Evolutionary conservation across 208 protist genomes (phyloP).

Genomic region (Crithidia sp.): DNA sequence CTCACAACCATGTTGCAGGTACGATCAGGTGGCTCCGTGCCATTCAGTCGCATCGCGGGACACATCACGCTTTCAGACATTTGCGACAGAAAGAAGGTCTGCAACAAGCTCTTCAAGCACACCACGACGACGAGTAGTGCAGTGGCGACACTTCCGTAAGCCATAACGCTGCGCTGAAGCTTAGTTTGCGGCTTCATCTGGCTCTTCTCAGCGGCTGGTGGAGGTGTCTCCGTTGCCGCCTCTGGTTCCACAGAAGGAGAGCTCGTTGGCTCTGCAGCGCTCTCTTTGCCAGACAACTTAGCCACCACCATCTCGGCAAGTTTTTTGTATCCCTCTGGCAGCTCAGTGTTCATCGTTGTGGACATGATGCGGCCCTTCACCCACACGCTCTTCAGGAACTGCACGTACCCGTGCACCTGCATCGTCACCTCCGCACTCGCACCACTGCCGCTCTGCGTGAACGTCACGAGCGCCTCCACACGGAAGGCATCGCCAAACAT

Average conservation of each 20-base stretch:
- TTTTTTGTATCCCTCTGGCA: conserved; percentile 53
- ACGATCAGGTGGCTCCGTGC: background rate
- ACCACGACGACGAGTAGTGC: conserved; percentile 31
- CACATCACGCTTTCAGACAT: conserved; percentile 11
- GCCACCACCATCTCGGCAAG: conserved; percentile 46
- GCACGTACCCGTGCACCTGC: conserved; percentile 47
- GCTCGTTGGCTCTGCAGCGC: background rate
- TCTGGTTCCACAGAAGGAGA: background rate
- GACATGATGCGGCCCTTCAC: conserved; percentile 54
- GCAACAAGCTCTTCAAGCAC: conserved; percentile 27
- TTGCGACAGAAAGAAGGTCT: conserved; percentile 22
- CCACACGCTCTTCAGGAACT: conserved; percentile 55
- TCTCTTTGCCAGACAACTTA: conserved; percentile 20
- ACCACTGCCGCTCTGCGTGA: conserved; percentile 44
- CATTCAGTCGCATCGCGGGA: background rate
- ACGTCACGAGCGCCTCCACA: conserved; percentile 47
- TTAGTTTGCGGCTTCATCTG: conserved; percentile 31
- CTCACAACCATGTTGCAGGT: conserved; percentile 21
- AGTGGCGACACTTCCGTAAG: conserved; percentile 27
- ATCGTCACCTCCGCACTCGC: conserved; percentile 46
- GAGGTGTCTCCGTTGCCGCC: background rate
- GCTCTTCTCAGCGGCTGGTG: background rate
- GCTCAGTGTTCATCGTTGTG: conserved; percentile 47
- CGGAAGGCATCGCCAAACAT: conserved; percentile 73
- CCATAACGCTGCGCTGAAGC: conserved; percentile 29